Evolutionary conservation across 2,329 filamentous ascomycete species (phyloP).

Genomic region (Paecilomyces sp.): DNA sequence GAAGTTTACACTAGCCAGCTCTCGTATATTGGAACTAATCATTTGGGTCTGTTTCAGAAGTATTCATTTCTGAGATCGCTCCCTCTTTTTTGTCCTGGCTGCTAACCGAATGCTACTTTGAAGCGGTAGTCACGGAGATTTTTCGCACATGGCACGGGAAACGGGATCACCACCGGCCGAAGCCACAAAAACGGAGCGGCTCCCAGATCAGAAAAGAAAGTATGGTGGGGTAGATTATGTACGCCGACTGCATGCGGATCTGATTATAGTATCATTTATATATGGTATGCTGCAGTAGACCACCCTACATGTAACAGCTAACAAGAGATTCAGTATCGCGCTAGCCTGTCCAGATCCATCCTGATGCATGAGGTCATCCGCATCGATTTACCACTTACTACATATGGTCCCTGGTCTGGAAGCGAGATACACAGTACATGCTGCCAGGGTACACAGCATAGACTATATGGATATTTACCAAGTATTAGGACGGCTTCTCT

Average conservation of each 20-base stretch:
- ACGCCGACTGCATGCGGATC: background rate
- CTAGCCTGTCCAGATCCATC: background rate
- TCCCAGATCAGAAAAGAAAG: background rate
- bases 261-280: background rate
- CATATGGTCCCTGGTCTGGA: background rate
- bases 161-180: background rate
- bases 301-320: background rate
- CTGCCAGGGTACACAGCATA: background rate
- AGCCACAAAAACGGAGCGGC: background rate
- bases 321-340: background rate
- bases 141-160: background rate
- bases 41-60: background rate
- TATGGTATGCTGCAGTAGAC: background rate
- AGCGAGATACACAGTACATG: background rate
- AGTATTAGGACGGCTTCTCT: background rate
- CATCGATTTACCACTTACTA: background rate
- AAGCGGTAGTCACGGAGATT: background rate
- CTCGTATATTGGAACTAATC: background rate
- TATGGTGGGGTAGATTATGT: background rate
- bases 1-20: background rate
- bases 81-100: background rate
- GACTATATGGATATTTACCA: background rate
- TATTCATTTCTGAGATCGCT: background rate
- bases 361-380: background rate
- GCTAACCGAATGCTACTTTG: background rate